Evolutionary conservation across 1,139 yeast genomes (phyloP).

Genomic region (Sugiyamaella pinicola): DNA sequence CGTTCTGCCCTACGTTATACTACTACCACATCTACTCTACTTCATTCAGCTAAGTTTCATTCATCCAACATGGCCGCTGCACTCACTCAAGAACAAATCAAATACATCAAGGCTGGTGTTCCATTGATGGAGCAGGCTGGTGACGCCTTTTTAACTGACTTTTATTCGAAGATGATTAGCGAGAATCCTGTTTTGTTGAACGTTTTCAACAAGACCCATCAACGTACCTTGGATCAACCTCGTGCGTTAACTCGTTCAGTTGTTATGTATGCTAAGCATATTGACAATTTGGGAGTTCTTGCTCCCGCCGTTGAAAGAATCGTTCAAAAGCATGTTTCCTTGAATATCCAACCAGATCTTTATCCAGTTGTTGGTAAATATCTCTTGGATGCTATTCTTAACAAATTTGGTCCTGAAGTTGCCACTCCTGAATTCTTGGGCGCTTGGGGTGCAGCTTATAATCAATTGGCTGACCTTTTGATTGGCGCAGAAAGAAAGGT

Average conservation of each 20-base stretch:
- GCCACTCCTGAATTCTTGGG: conserved; percentile 59
- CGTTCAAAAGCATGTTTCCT: conserved; percentile 66
- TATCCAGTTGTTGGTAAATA: conserved; percentile 65
- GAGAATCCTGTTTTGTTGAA: conserved; percentile 58
- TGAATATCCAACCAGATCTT: conserved; percentile 62
- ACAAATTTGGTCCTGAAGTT: conserved; percentile 56
- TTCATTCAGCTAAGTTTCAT: not conserved
- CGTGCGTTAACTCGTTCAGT: conserved; percentile 64
- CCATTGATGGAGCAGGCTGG: conserved; percentile 64
- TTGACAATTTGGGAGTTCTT: conserved; percentile 60
- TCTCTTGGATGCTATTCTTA: conserved; percentile 55
- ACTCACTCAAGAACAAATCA: conserved; percentile 41
- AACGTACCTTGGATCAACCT: conserved; percentile 59
- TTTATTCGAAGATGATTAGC: conserved; percentile 58
- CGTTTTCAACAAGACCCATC: conserved; percentile 63
- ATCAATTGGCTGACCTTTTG: conserved; percentile 61
- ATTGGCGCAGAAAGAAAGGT: conserved; percentile 56
- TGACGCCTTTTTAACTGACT: conserved; percentile 54
- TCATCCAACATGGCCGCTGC: conserved; percentile 3
- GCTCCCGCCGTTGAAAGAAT: conserved; percentile 59
- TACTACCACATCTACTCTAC: not conserved
- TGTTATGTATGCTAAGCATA: conserved; percentile 63
- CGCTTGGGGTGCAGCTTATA: conserved; percentile 72
- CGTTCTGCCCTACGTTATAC: not conserved
- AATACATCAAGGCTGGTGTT: conserved; percentile 55